phyloP scores from a whole-genome alignment of 2,329 filamentous ascomycete species.

The Tolypocladium capitatum region DNA sequence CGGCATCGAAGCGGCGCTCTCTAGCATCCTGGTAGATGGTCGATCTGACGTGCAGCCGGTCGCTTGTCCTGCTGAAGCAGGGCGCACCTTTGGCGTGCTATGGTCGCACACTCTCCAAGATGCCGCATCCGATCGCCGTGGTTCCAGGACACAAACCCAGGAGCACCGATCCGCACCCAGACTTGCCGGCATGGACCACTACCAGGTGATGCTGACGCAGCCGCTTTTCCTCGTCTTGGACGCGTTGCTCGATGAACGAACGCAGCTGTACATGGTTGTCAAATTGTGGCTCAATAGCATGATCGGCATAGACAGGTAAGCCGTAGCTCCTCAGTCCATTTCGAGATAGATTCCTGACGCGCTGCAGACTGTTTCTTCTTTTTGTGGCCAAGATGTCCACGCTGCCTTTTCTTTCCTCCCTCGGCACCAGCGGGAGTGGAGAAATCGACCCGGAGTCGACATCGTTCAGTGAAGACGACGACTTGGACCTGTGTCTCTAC shows the following conservation, averaged over 20 bases:
- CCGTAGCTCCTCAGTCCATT: slow-evolving; percentile 8
- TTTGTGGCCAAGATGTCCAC: slow-evolving; percentile 45
- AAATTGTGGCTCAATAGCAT: slow-evolving; percentile 67
- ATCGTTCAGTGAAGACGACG: slow-evolving; percentile 41
- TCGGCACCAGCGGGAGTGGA: slow-evolving; percentile 3
- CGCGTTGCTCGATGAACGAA: slow-evolving; percentile 56
- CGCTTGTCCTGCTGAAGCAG: slow-evolving; percentile 41
- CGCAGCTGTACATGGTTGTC: slow-evolving; percentile 62
- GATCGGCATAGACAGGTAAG: slow-evolving; percentile 48
- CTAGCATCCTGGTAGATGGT: slow-evolving; percentile 50
- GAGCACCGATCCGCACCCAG: slow-evolving; percentile 23
- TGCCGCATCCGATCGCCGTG: slow-evolving; percentile 37
- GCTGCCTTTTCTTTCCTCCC: slow-evolving; percentile 34
- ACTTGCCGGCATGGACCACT: slow-evolving; percentile 45
- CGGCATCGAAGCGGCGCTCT: slow-evolving; percentile 68
- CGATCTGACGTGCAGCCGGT: slow-evolving; percentile 10
- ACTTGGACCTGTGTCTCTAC: slow-evolving; percentile 66
- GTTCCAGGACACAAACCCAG: slow-evolving; percentile 28
- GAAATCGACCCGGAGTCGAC: slow-evolving; percentile 7
- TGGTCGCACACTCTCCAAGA: slow-evolving; percentile 71
- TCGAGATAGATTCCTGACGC: slow-evolving; percentile 1
- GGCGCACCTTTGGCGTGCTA: slow-evolving; percentile 58
- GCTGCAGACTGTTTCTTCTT: slow-evolving; percentile 42
- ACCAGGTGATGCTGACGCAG: slow-evolving; percentile 62
- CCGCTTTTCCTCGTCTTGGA: slow-evolving; percentile 77